Percentiles rank a stretch among this genome's conserved stretches.
Conservation (phyloP, 768 basidiomycete genomes). For the Porphyrellus cyaneotinctus region DNA sequence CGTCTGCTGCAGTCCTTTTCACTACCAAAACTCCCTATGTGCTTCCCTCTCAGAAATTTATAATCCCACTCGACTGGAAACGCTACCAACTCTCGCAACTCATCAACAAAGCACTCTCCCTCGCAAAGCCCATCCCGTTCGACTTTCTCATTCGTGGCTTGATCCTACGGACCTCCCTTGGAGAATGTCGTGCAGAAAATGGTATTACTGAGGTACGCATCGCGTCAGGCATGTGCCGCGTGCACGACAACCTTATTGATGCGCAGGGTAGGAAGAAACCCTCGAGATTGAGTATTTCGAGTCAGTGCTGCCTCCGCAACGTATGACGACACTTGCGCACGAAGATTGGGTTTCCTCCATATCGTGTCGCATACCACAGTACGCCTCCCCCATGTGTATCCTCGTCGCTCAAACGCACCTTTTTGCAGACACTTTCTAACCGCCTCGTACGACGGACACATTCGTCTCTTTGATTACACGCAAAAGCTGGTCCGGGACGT, state of each 20-base stretch:
- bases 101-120: slow-evolving; percentile 87
- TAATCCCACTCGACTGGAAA: slow-evolving; percentile 87
- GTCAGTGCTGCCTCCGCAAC: slow-evolving; percentile 81
- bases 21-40: slow-evolving; percentile 20
- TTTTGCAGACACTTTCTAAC: slow-evolving; percentile 61
- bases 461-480: slow-evolving; percentile 72
- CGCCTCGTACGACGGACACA: slow-evolving; percentile 73
- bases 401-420: neutral
- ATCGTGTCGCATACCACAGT: slow-evolving; percentile 26
- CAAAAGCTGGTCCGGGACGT: slow-evolving; percentile 50
- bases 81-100: slow-evolving; percentile 97
- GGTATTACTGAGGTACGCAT: slow-evolving; percentile 60
- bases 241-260: slow-evolving; percentile 10
- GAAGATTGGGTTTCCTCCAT: slow-evolving; percentile 80
- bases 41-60: slow-evolving; percentile 73
- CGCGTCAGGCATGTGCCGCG: neutral
- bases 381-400: neutral
- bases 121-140: slow-evolving; percentile 76
- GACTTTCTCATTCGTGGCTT: slow-evolving; percentile 89
- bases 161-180: slow-evolving; percentile 66
- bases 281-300: slow-evolving; percentile 91
- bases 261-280: slow-evolving; percentile 66
- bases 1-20: slow-evolving; percentile 17
- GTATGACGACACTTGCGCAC: slow-evolving; percentile 73
- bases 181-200: slow-evolving; percentile 69